Conservation (phyloP, 2,329 filamentous ascomycete genomes). For the Venturia aucupariae region DNA sequence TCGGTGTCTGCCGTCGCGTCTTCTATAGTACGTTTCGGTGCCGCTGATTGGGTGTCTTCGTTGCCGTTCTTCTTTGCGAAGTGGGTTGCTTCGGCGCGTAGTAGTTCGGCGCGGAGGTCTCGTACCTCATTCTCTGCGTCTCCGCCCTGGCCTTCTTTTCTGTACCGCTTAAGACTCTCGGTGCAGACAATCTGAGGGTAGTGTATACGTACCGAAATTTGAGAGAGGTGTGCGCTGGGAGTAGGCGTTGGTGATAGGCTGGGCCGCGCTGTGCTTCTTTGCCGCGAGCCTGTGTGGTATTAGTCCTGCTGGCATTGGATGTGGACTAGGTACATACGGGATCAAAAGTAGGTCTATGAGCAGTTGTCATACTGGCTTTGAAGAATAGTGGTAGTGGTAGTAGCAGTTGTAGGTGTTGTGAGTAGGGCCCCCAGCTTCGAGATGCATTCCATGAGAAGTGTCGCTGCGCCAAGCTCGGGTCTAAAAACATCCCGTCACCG, state of each 20-base stretch:
- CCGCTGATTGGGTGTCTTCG: conserved; percentile 30
- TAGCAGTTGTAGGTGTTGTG: neutral
- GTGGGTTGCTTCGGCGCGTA: conserved; percentile 80
- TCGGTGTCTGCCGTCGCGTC: conserved; percentile 32
- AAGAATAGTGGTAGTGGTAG: neutral
- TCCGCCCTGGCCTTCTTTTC: conserved; percentile 82
- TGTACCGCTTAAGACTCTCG: conserved; percentile 22
- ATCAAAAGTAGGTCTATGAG: conserved; percentile 87
- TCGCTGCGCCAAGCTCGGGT: neutral
- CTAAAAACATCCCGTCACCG: neutral
- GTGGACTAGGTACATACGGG: conserved; percentile 49
- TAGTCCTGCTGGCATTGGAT: conserved; percentile 18
- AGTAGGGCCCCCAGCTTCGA: neutral
- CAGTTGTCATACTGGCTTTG: conserved; percentile 37
- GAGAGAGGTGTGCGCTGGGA: conserved; percentile 86
- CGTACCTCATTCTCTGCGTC: conserved; percentile 60
- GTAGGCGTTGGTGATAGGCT: conserved; percentile 90
- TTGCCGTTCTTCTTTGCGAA: conserved; percentile 74
- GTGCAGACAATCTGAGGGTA: neutral
- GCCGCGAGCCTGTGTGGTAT: conserved; percentile 60
- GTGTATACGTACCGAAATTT: conserved; percentile 59
- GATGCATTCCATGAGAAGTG: too few relatives aligned
- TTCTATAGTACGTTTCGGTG: conserved; percentile 57
- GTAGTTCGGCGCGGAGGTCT: conserved; percentile 81
- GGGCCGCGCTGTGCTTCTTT: conserved; percentile 91